Base-by-base conservation (phyloP, 441 rosid species). In the Pelargonium cotyledonis region DNA sequence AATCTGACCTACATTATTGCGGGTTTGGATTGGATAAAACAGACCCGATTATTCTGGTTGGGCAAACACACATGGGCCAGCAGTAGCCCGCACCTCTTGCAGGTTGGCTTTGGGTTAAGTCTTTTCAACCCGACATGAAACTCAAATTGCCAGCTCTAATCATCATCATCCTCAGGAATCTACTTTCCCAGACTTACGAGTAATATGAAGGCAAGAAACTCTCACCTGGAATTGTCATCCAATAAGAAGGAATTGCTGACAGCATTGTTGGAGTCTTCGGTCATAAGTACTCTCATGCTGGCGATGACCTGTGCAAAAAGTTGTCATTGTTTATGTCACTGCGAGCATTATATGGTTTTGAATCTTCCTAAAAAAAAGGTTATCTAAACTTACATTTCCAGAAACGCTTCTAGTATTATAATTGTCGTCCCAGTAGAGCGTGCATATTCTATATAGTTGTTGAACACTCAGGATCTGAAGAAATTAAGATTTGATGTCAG, bases 381-480 rank as follows among this genome's bases (percentile, higher is more conserved):
- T 21, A 23, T 63, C 60, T 23, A 74, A 70, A 60, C 90, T 82
- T 86, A 93, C 99, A 72, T 78, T 80, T 69, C 91, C 91, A 61
- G 97, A 89, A 66, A 96, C 99, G 65, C 98, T 96, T 82, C 90
- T 83, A 70, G 99, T 96, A 70, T 93, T 96, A 75, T 96, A 96
- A 83, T 92, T 96, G 82, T 96, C 98, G 63, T 96, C 99, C 96
- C 95, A 87, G 74, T 96, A 93, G 19, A 93, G 74, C 29, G 99
- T 87, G 74, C 99, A 93, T 72, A 93, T 91, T 85, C 98, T 89
- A 74, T 93, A 96, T 53, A 96, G 86, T 80, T 91, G 99, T 83
- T 96, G 99, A 55, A 96, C 98, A 62, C 99, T 91, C 75, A 96
- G 85, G 81, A 93, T 85, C 99, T 91, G 87, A 80, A 69, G 60